Conservation (phyloP, 2,329 filamentous ascomycete genomes). For the Cercospora beticola region DNA sequence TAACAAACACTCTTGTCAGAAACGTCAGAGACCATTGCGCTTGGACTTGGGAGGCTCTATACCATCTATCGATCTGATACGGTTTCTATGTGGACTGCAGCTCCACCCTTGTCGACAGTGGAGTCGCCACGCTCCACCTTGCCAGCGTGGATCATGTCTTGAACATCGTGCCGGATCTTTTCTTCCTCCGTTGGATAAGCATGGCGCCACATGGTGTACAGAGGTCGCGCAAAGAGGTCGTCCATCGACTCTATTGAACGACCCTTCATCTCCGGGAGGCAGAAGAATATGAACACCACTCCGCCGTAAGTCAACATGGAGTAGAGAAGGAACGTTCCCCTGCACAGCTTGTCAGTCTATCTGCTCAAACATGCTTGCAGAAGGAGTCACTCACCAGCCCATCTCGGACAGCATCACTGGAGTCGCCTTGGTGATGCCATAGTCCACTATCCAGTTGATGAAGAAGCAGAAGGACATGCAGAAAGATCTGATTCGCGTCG, state of each 20-base stretch:
- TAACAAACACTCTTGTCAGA: background rate
- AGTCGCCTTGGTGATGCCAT: slow-evolving; percentile 24
- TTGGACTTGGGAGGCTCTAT: background rate
- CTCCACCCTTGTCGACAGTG: slow-evolving; percentile 6
- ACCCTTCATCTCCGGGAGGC: slow-evolving; percentile 25
- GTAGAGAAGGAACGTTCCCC: slow-evolving; percentile 25
- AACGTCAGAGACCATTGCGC: background rate
- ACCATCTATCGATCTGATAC: slow-evolving; percentile 2
- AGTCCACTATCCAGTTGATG: slow-evolving; percentile 29
- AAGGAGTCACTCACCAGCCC: slow-evolving; percentile 8
- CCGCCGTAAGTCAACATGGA: slow-evolving; percentile 23
- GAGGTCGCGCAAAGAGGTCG: slow-evolving; percentile 23
- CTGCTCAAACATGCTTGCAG: too few species aligned
- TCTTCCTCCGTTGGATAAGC: slow-evolving; percentile 28
- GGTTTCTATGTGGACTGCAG: slow-evolving; percentile 10
- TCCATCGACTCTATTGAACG: slow-evolving; percentile 29
- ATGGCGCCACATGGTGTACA: slow-evolving; percentile 26
- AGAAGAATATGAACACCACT: slow-evolving; percentile 26
- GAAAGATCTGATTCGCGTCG: slow-evolving; percentile 23
- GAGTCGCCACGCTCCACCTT: slow-evolving; percentile 18
- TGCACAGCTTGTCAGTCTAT: background rate
- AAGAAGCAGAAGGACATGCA: slow-evolving; percentile 29
- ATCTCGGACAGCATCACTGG: slow-evolving; percentile 25
- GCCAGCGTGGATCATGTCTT: slow-evolving; percentile 16
- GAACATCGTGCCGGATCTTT: slow-evolving; percentile 25